Conservation (phyloP, 306 rosid genomes). For the Canavalia ensiformis region DNA sequence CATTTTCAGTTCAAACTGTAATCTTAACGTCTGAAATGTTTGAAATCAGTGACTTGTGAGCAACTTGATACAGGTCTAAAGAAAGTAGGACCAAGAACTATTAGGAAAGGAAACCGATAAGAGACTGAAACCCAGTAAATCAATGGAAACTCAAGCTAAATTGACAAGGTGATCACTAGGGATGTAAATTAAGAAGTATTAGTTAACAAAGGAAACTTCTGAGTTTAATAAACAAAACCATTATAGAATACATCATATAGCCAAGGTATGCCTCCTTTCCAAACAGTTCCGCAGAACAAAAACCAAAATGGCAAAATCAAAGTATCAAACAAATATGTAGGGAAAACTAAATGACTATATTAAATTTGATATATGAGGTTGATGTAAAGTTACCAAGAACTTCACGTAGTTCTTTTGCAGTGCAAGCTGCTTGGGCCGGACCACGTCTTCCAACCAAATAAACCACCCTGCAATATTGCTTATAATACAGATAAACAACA, state of each 20-base stretch:
- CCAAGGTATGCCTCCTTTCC: slow-evolving; percentile 2
- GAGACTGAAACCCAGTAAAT: slow-evolving; percentile 9
- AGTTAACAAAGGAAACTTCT: slow-evolving; percentile 40
- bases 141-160: slow-evolving; percentile 20
- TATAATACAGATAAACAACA: slow-evolving; percentile 37
- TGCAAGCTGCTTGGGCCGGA: slow-evolving; percentile 97
- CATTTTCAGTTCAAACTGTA: slow-evolving; percentile 36
- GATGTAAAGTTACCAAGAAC: slow-evolving; percentile 75
- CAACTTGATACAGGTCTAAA: slow-evolving; percentile 16
- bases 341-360: slow-evolving; percentile 19
- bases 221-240: slow-evolving; percentile 24
- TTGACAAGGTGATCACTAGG: slow-evolving; percentile 13
- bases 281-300: slow-evolving; percentile 32
- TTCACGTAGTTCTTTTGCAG: slow-evolving; percentile 94
- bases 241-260: slow-evolving; percentile 7
- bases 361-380: slow-evolving; percentile 21
- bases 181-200: slow-evolving; percentile 20
- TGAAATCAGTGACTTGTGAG: neutral
- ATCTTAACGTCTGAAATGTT: slow-evolving; percentile 3
- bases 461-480: slow-evolving; percentile 70
- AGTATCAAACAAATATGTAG: slow-evolving; percentile 10
- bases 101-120: slow-evolving; percentile 16
- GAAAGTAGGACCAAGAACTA: neutral
- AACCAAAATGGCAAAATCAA: slow-evolving; percentile 20
- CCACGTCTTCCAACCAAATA: slow-evolving; percentile 98